Base-by-base conservation (phyloP, 257 asterid genomes). In the Ilex asprella region DNA sequence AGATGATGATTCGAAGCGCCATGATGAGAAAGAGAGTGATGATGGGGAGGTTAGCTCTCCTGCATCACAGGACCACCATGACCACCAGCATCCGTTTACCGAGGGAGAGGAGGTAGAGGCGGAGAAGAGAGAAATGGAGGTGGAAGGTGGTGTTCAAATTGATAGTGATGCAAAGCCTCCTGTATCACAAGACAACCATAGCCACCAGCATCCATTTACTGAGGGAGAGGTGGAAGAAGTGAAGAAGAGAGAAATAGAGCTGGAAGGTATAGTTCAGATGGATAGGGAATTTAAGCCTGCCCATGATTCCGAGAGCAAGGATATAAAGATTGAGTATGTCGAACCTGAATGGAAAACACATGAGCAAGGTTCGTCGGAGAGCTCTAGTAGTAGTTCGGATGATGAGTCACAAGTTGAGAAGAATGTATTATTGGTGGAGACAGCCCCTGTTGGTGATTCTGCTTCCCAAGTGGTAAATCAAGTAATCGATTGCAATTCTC, bases 331-430 rank as follows among this genome's bases (percentile, higher is more conserved):
- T 41, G 79, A 76, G 66, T 67, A 51, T 32, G 73, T 73, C 61
- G 82, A 73, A 39, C 47, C 60, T 8, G 56, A 3, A 35, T 0
- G 5, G 41, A 35, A 35, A 35, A 3, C 82, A 15, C 5, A 44
- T 29, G 79, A 62, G 56, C 77, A 76, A 73, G 75, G 75, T 55
- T 62, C 76, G 49, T 75, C 61, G 27, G 49, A 68, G 58, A 68
- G 69, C 62, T 78, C 73, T 10, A 65, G 79, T 12, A 64, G 73
- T 61, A 64, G 73, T 61, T 81, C 84, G 15, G 80, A 60, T 57
- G 82, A 76, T n/a, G 82, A 82, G 59, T 50, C 59, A 49, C 66
- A 2, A 27, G 63, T 56, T 59, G 56, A 59, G 51, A 60, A 76
- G 65, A 69, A 67, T 63, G 67, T 53, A 62, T 3, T 35, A 3